Evolutionary conservation across 2,329 filamentous ascomycete species (phyloP).

Genomic region (Sclerotinia glacialis): DNA sequence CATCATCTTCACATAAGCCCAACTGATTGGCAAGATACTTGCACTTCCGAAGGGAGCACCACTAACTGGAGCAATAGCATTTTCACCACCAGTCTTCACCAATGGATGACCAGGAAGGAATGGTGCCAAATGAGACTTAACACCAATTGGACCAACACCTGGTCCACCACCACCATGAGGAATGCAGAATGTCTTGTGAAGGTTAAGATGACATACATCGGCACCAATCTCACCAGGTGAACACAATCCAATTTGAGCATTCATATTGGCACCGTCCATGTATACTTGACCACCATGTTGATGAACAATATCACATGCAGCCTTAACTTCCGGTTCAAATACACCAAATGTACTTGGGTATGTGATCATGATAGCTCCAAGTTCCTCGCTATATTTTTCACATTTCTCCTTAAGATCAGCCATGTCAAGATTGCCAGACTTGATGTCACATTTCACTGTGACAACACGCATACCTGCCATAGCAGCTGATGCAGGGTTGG

Average conservation of each 20-base stretch:
- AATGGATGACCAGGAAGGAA: slow-evolving; percentile 70
- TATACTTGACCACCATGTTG: slow-evolving; percentile 88
- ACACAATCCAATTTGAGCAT: slow-evolving; percentile 93
- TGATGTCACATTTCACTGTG: slow-evolving; percentile 82
- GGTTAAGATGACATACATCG: slow-evolving; percentile 93
- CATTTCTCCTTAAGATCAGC: slow-evolving; percentile 83
- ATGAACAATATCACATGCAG: slow-evolving; percentile 83
- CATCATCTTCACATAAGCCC: slow-evolving; percentile 96
- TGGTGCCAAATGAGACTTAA: slow-evolving; percentile 73
- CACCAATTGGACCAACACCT: slow-evolving; percentile 90
- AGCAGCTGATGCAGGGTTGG: slow-evolving; percentile 89
- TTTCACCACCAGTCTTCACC: slow-evolving; percentile 53
- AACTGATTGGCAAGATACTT: slow-evolving; percentile 89
- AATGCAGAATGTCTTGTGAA: slow-evolving; percentile 99
- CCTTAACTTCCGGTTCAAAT: slow-evolving; percentile 85
- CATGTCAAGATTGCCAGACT: slow-evolving; percentile 86
- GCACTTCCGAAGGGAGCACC: slow-evolving; percentile 85
- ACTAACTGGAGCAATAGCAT: slow-evolving; percentile 68
- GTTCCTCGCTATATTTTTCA: slow-evolving; percentile 78
- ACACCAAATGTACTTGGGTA: slow-evolving; percentile 95
- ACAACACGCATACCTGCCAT: slow-evolving; percentile 97
- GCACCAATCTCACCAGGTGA: slow-evolving; percentile 93
- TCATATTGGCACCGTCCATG: slow-evolving; percentile 99
- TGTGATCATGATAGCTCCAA: slow-evolving; percentile 94
- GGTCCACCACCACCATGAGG: slow-evolving; percentile 93